Percentiles rank a stretch among this genome's conserved stretches.
phyloP scores from a whole-genome alignment of 257 asterid species.

The Solanum piurae region DNA sequence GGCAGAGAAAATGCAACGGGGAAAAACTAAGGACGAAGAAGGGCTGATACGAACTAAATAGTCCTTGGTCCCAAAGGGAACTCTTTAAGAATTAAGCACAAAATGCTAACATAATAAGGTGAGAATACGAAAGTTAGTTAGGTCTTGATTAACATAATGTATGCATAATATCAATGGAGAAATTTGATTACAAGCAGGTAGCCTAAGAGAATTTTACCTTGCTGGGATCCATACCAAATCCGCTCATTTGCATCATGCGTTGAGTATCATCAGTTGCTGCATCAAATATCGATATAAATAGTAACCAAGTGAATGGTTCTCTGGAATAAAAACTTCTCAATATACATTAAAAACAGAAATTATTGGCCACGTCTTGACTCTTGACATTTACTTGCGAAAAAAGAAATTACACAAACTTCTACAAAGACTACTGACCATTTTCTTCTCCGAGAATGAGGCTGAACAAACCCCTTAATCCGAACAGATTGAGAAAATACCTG shows the following conservation, averaged over 20 bases:
- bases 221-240: slow-evolving; percentile 83
- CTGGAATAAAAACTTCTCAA: neutral
- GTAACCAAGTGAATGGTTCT: neutral
- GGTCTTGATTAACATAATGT: neutral
- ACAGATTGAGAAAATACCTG: slow-evolving; percentile 92
- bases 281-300: slow-evolving; percentile 8
- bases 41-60: neutral
- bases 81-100: neutral
- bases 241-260: slow-evolving; percentile 97
- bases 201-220: slow-evolving; percentile 32
- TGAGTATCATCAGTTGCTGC: slow-evolving; percentile 89
- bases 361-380: neutral
- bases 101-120: neutral
- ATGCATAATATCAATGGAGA: neutral
- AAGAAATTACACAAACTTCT: neutral
- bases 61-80: neutral
- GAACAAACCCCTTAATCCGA: slow-evolving; percentile 86
- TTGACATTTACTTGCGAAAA: neutral
- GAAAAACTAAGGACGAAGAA: neutral
- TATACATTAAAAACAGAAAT: neutral
- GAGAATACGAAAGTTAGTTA: neutral
- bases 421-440: slow-evolving; percentile 45
- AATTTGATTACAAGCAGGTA: neutral
- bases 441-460: slow-evolving; percentile 94
- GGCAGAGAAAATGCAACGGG: neutral